Evolutionary conservation across 768 basidiomycete species (phyloP).

Genomic region (Boletellus sp.): DNA sequence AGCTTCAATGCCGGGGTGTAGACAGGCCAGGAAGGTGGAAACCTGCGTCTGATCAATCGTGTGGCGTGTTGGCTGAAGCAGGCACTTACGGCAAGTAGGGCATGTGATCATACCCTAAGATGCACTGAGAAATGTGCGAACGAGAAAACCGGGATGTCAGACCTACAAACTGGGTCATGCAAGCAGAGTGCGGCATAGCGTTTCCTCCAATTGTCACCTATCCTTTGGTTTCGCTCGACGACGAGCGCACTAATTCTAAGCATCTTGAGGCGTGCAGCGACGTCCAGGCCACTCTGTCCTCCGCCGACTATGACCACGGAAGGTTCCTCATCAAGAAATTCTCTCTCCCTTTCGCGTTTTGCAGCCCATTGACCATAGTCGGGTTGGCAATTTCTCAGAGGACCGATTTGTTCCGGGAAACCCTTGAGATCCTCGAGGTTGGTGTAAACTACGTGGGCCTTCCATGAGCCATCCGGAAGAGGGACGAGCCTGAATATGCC

Average conservation of each 20-base stretch:
- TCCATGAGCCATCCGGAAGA: constrained; percentile 40
- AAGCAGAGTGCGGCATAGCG: constrained; percentile 28
- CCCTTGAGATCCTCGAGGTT: constrained; percentile 48
- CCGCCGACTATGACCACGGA: constrained; percentile 50
- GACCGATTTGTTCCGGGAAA: constrained; percentile 42
- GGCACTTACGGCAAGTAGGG: constrained; percentile 52
- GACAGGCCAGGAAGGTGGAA: constrained; percentile 58
- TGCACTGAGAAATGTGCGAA: background rate
- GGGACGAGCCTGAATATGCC: constrained; percentile 49
- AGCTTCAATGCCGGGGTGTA: constrained; percentile 54
- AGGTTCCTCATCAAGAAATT: constrained; percentile 41
- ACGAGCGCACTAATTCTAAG: constrained; percentile 18
- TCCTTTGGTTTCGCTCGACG: constrained; percentile 24
- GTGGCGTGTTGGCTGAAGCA: background rate
- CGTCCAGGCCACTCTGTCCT: constrained; percentile 52
- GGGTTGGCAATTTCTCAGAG: constrained; percentile 40
- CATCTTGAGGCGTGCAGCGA: constrained; percentile 53
- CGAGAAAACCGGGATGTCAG: background rate
- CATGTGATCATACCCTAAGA: constrained; percentile 45
- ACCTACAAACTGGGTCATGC: constrained; percentile 33
- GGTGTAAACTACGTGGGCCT: constrained; percentile 47
- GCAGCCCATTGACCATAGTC: constrained; percentile 31
- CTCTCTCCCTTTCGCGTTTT: constrained; percentile 25
- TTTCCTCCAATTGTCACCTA: constrained; percentile 33
- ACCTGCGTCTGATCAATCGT: constrained; percentile 31